Percentiles rank a stretch among this genome's conserved stretches.
Evolutionary conservation across 768 basidiomycete species (phyloP).

Genomic region (Thelephora ganbajun): DNA sequence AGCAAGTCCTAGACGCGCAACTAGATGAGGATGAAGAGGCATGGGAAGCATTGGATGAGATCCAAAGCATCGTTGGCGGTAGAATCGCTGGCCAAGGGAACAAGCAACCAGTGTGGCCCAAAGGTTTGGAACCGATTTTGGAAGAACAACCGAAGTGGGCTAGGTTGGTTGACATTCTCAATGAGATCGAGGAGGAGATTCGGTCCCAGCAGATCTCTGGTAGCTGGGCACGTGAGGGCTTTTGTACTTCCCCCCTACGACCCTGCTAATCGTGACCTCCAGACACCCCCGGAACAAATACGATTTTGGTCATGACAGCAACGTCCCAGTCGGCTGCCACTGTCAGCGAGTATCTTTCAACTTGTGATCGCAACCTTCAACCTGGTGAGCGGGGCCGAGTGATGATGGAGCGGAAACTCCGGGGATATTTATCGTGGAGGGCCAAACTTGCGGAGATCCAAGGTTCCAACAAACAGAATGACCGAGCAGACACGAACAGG

Average conservation of each 20-base stretch:
- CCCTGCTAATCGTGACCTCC: background rate
- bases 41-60: conserved; percentile 60
- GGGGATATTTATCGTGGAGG: conserved; percentile 75
- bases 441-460: conserved; percentile 26
- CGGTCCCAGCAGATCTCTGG: conserved; percentile 21
- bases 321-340: conserved; percentile 63
- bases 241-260: background rate
- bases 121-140: conserved; percentile 69
- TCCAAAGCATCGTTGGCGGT: conserved; percentile 23
- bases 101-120: conserved; percentile 38
- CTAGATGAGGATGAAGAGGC: conserved; percentile 52
- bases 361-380: conserved; percentile 41
- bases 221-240: background rate
- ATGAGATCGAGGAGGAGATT: conserved; percentile 85
- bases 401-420: conserved; percentile 73
- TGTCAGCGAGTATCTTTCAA: conserved; percentile 67
- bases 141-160: conserved; percentile 96
- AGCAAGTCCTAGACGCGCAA: conserved; percentile 20
- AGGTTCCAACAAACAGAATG: conserved; percentile 19
- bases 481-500: conserved; percentile 12
- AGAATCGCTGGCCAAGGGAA: conserved; percentile 6
- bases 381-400: conserved; percentile 48
- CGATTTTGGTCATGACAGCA: conserved; percentile 78
- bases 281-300: conserved; percentile 47
- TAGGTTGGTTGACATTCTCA: conserved; percentile 66